Evolutionary conservation across 2,329 filamentous ascomycete species (phyloP).

Genomic region (Cladosporium velox): DNA sequence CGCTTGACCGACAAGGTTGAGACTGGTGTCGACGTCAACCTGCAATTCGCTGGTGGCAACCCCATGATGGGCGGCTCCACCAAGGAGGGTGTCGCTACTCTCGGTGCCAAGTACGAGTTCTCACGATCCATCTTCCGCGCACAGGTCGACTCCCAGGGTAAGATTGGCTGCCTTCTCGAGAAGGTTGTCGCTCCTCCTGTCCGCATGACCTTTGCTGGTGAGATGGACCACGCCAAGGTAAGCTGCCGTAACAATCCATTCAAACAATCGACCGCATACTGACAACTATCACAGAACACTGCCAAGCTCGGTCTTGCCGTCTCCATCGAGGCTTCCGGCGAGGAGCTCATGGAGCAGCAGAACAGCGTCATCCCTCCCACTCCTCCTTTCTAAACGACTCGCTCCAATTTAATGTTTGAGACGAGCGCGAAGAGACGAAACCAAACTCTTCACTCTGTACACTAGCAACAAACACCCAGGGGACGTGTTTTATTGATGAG

Average conservation of each 20-base stretch:
- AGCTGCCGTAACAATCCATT: conserved; percentile 43
- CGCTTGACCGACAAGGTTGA: conserved; percentile 91
- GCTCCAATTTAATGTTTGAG: neutral
- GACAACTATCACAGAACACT: conserved; percentile 65
- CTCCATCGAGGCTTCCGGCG: conserved; percentile 81
- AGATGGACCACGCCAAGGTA: conserved; percentile 95
- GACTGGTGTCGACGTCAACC: conserved; percentile 90
- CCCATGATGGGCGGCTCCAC: conserved; percentile 73
- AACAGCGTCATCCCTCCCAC: conserved; percentile 50
- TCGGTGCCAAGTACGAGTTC: conserved; percentile 98
- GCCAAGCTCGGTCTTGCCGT: conserved; percentile 94
- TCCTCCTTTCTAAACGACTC: conserved; percentile 36
- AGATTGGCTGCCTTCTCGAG: conserved; percentile 88
- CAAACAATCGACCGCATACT: neutral
- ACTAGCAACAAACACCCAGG: conserved; percentile 13
- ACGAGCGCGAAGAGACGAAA: conserved; percentile 6
- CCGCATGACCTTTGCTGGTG: conserved; percentile 90
- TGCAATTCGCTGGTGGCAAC: conserved; percentile 66
- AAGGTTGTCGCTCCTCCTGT: conserved; percentile 94
- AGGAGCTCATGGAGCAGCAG: conserved; percentile 86
- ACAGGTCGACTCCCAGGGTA: conserved; percentile 92
- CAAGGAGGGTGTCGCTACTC: conserved; percentile 86
- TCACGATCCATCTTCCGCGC: conserved; percentile 91
- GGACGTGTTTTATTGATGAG: neutral
- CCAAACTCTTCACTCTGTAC: conserved; percentile 17